Evolutionary conservation across 1,139 yeast species (phyloP).

Genomic region (Pneumocystis murina): DNA sequence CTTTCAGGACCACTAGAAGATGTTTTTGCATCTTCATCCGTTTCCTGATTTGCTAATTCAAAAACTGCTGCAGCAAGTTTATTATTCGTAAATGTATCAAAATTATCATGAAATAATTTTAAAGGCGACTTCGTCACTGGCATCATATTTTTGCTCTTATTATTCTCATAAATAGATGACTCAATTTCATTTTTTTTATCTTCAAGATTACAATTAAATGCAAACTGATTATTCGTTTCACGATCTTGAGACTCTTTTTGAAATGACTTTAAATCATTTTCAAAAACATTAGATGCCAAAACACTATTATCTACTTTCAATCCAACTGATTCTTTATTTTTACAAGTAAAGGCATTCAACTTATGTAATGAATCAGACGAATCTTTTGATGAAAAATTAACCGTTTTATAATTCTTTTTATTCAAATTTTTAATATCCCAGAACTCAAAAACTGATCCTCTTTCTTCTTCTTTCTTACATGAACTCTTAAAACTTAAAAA

Average conservation of each 20-base stretch:
- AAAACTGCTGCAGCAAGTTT: conserved; percentile 3
- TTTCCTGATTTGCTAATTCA: neutral
- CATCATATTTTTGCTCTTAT: neutral
- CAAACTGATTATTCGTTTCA: neutral
- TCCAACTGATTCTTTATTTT: neutral
- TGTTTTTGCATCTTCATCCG: neutral
- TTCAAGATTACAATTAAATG: neutral
- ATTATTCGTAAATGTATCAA: conserved; percentile 12
- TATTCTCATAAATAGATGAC: neutral
- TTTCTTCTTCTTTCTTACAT: neutral
- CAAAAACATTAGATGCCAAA: neutral
- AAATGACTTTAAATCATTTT: neutral
- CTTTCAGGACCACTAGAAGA: conserved; percentile 5
- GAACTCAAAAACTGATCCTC: neutral
- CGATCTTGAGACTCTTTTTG: neutral
- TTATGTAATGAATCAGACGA: neutral
- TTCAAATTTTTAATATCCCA: neutral
- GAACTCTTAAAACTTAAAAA: neutral
- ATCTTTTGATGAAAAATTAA: neutral
- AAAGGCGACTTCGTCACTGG: conserved; percentile 10
- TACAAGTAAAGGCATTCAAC: neutral
- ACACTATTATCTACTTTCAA: neutral
- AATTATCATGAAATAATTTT: conserved; percentile 11
- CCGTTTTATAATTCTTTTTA: neutral
- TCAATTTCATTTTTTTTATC: neutral